Evolutionary conservation across 805 yeast species (phyloP).

Genomic region (Osmozyma mogii): DNA sequence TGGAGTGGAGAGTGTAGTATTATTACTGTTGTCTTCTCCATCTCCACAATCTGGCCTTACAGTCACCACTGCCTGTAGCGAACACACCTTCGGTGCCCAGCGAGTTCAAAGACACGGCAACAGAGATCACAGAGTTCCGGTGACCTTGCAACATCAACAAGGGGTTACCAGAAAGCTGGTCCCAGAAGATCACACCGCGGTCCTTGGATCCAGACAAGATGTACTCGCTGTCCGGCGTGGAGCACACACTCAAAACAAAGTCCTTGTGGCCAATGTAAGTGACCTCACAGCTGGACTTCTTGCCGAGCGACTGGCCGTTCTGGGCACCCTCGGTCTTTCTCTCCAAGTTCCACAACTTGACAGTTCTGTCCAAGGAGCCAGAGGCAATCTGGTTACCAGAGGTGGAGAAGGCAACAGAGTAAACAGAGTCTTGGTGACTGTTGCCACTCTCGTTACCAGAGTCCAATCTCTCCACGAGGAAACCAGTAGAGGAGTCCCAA

Average conservation of each 20-base stretch:
- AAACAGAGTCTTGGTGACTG: constrained; percentile 94
- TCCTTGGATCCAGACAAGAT: constrained; percentile 93
- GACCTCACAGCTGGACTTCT: constrained; percentile 65
- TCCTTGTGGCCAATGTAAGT: constrained; percentile 96
- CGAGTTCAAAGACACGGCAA: constrained; percentile 80
- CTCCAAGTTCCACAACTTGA: constrained; percentile 89
- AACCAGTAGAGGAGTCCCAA: constrained; percentile 93
- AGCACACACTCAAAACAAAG: constrained; percentile 88
- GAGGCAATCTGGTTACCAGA: constrained; percentile 88
- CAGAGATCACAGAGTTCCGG: constrained; percentile 90
- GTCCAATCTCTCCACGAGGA: constrained; percentile 85
- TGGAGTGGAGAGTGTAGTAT: no score
- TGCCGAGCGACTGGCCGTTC: constrained; percentile 13
- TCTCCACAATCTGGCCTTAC: constrained; percentile 95
- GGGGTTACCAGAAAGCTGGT: constrained; percentile 83
- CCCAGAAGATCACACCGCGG: constrained; percentile 97
- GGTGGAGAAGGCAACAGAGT: constrained; percentile 87
- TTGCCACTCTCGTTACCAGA: constrained; percentile 82
- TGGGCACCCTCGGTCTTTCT: constrained; percentile 33
- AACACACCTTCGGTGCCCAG: constrained; percentile 72
- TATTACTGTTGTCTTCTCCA: constrained; percentile 57
- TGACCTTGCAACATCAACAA: constrained; percentile 95
- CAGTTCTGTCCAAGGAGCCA: constrained; percentile 93
- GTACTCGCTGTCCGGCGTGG: constrained; percentile 88
- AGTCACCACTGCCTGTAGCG: constrained; percentile 97